These are phyloP conservation scores for Monilinia aucupariae DNA, from an alignment of 2,329 filamentous ascomycete genomes.

Conservation along the genomic window DNA sequence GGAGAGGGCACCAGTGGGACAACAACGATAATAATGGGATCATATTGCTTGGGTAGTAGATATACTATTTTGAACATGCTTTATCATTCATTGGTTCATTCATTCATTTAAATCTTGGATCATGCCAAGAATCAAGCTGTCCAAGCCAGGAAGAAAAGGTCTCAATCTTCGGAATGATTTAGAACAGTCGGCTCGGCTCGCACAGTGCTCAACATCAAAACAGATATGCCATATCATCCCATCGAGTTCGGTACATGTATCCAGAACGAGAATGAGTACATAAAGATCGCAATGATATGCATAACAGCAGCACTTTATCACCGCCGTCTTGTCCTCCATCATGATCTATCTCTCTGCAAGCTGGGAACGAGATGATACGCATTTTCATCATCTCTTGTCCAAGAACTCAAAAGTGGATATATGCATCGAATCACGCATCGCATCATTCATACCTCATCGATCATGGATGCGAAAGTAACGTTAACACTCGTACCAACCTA, in stretches of 20 bases:
- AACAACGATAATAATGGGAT: not conserved
- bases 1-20: no score
- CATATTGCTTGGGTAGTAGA: not conserved
- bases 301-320: not conserved
- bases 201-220: not conserved
- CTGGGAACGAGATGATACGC: not conserved
- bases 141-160: not conserved
- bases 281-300: not conserved
- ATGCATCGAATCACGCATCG: not conserved
- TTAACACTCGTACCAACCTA: conserved; percentile 7
- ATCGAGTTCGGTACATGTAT: not conserved
- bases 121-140: not conserved
- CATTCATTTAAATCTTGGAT: not conserved
- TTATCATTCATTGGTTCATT: not conserved
- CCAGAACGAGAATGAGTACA: not conserved
- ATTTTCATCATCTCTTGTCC: not conserved
- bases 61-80: not conserved
- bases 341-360: not conserved
- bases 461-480: conserved; percentile 14
- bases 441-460: not conserved
- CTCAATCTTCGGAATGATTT: not conserved
- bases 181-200: not conserved
- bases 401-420: not conserved
- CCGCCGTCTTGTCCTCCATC: not conserved
- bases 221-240: not conserved